phyloP scores from a whole-genome alignment of 495 filamentous ascomycete species.

The Geoglossum glabrum region DNA sequence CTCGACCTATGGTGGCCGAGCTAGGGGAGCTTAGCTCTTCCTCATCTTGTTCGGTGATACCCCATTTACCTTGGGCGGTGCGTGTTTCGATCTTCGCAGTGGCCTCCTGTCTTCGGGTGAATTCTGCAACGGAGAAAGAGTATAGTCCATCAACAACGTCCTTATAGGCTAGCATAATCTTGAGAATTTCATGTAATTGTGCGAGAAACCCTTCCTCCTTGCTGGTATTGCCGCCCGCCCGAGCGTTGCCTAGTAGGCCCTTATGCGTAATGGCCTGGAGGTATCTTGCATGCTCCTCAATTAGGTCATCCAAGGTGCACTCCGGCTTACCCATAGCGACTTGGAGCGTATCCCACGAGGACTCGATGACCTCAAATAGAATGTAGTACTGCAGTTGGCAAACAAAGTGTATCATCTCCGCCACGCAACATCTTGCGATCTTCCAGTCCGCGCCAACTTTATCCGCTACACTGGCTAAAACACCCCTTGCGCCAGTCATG shows the following conservation, averaged over 20 bases:
- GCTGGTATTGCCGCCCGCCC: slow-evolving; percentile 12
- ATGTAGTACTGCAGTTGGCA: slow-evolving; percentile 97
- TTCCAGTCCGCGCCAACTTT: slow-evolving; percentile 76
- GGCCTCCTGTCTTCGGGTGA: slow-evolving; percentile 71
- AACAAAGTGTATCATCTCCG: slow-evolving; percentile 98
- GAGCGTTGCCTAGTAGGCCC: slow-evolving; percentile 62
- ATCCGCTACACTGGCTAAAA: slow-evolving; percentile 64
- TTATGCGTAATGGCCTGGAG: slow-evolving; percentile 91
- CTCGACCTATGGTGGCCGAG: slow-evolving; percentile 1
- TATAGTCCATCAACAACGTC: slow-evolving; percentile 90
- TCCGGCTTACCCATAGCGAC: slow-evolving; percentile 57
- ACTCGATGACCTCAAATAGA: slow-evolving; percentile 93
- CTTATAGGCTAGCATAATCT: slow-evolving; percentile 83
- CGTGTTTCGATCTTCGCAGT: slow-evolving; percentile 50
- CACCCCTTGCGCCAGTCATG: slow-evolving; percentile 86
- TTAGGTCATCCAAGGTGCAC: slow-evolving; percentile 85
- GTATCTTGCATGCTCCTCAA: slow-evolving; percentile 76
- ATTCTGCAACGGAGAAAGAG: slow-evolving; percentile 81
- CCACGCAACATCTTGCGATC: slow-evolving; percentile 60
- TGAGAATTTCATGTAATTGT: slow-evolving; percentile 80
- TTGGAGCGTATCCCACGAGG: slow-evolving; percentile 76
- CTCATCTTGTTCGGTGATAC: slow-evolving; percentile 30
- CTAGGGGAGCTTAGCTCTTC: slow-evolving; percentile 11
- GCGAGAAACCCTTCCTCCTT: slow-evolving; percentile 63
- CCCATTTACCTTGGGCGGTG: slow-evolving; percentile 42